Base-by-base conservation (phyloP, 2,329 filamentous ascomycete genomes). In the Aspergillus neoniger region DNA sequence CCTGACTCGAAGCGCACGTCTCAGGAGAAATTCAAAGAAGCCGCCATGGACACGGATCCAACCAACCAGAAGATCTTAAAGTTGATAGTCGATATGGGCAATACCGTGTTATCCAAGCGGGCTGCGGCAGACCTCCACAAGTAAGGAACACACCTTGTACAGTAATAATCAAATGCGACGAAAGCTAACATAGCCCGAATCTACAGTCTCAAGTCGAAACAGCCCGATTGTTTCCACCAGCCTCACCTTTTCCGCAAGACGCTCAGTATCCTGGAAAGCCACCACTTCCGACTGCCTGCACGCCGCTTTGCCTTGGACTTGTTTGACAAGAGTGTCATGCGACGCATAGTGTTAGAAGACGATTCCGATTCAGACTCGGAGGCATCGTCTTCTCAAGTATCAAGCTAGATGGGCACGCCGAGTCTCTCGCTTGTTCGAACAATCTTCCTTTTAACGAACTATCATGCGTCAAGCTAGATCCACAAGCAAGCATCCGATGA, bases 251-350 rank as follows among this genome's bases (percentile, higher is more conserved):
- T 98, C 80, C 88, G 88, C 67, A 91, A 92, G 71, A 88, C 95
- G 50, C 88, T 99, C 81, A 85, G 86, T 8, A 83, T 98, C 52
- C 83, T 99, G 61, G 92, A 97, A 75, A 88, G 87, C 67, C 94
- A 96, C 69, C 92, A 96, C 72, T 98, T 95, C 76, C 86, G 92
- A 21, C 83, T 99, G 2, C 89, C 89, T 1, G 90, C 96, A 28
- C 89, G 94, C 63, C 88, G 94, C 49, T 93, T 96, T 77, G 90
- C 96, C 38, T 88, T 98, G 61, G 95, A 98, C 72, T 79, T 99
- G 21, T 99, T 99, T 70, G 94, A 98, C 71, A 95, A 94, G 77
- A 88, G 86, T 61, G 91, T 98, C 47, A 83, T 98, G 77, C 84
- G 92, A 64, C 86, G 87, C 65, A 91, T 97, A 62, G 90, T 99